These are phyloP conservation scores for Strobilomyces confusus DNA, from an alignment of 768 basidiomycete genomes.

Conservation along the genomic window DNA sequence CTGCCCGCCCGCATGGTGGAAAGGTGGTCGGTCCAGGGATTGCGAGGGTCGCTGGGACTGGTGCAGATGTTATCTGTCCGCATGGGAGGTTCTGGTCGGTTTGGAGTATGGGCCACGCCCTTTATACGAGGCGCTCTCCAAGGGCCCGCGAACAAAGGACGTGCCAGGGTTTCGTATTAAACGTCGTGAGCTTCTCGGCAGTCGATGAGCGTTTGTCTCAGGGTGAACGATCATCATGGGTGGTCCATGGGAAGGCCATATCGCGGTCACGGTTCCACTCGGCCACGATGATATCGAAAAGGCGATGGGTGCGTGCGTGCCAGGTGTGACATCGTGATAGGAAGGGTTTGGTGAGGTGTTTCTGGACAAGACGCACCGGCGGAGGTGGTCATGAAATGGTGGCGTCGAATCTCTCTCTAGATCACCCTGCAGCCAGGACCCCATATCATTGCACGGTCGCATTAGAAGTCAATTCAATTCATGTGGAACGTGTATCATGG, in stretches of 20 bases:
- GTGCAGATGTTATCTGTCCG: conserved; percentile 11
- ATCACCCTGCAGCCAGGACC: too few species aligned
- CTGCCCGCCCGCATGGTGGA: conserved; percentile 10
- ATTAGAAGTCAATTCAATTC: too few species aligned
- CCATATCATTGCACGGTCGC: too few species aligned
- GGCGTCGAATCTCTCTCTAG: too few species aligned
- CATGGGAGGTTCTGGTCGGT: conserved; percentile 5
- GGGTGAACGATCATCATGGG: not conserved
- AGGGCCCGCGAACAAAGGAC: conserved; percentile 10
- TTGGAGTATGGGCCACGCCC: not conserved
- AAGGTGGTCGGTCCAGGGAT: not conserved
- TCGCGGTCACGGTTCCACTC: not conserved
- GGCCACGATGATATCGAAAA: not conserved
- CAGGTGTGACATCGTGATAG: too few species aligned
- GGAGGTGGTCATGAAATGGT: too few species aligned
- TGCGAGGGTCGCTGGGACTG: not conserved
- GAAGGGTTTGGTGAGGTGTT: too few species aligned
- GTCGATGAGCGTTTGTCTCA: conserved; percentile 8
- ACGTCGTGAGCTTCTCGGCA: conserved; percentile 11
- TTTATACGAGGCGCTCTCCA: conserved; percentile 12
- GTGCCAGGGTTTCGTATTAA: not conserved
- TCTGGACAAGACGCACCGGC: too few species aligned
- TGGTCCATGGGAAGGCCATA: not conserved
- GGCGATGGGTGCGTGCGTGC: not conserved
- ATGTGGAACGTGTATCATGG: too few species aligned